These are phyloP conservation scores for Moniliella sp. DNA, from an alignment of 1,284 basidiomycete genomes.

Conservation along the genomic window DNA sequence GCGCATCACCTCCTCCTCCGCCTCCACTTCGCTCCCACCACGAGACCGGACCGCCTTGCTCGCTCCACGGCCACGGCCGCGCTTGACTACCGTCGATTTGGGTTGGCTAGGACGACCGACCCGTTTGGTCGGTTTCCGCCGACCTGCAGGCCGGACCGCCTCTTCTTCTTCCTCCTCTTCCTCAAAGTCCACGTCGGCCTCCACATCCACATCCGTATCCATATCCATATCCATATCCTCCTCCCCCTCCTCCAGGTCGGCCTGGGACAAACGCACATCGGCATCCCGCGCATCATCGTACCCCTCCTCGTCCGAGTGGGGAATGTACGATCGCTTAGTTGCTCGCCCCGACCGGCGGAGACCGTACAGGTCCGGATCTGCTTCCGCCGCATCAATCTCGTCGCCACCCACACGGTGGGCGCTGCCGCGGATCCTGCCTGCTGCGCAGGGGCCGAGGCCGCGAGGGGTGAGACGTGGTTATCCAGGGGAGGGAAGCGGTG, in stretches of 20 bases:
- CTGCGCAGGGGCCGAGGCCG: too few relatives aligned
- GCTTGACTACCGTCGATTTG: too few relatives aligned
- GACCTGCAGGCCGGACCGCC: constrained; percentile 17
- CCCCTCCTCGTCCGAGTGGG: too few relatives aligned
- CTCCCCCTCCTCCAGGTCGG: constrained; percentile 42
- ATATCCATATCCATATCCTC: constrained; percentile 36
- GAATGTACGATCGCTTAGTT: background rate
- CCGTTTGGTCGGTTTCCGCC: constrained; percentile 4
- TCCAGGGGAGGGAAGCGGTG: too few relatives aligned
- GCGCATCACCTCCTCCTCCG: constrained; percentile 42
- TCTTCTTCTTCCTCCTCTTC: constrained; percentile 57
- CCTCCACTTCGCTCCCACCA: constrained; percentile 32
- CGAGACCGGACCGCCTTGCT: constrained; percentile 4
- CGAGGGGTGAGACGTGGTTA: too few relatives aligned
- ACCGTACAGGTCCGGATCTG: constrained; percentile 32
- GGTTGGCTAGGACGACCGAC: constrained; percentile 3
- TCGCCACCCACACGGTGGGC: too few relatives aligned
- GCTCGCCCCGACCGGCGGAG: constrained; percentile 33
- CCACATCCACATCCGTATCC: constrained; percentile 3
- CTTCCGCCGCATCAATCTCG: constrained; percentile 7
- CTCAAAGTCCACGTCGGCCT: constrained; percentile 42
- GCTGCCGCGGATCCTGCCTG: too few relatives aligned
- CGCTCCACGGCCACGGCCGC: constrained; percentile 5
- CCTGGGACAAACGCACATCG: constrained; percentile 1
- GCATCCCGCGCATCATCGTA: too few relatives aligned